Conservation (phyloP, 2,329 filamentous ascomycete genomes). For the Botryotinia narcissicola region DNA sequence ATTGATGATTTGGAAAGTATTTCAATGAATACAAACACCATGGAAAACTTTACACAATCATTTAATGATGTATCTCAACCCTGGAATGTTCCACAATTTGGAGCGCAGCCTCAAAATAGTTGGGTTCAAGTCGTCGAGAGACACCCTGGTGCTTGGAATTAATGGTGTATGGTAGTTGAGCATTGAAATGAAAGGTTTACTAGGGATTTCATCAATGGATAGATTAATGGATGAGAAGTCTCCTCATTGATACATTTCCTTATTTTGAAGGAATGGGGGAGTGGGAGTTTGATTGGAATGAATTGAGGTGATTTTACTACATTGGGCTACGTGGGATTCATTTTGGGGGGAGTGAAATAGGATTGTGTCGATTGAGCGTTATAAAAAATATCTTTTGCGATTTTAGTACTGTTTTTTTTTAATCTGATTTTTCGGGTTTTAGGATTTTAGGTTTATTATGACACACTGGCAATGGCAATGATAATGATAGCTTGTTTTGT, state of each 20-base stretch:
- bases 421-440: not conserved
- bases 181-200: not conserved
- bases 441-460: not conserved
- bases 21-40: conserved; percentile 19
- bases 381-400: not conserved
- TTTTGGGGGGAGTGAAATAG: not conserved
- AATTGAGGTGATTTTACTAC: not conserved
- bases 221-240: not conserved
- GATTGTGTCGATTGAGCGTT: not conserved
- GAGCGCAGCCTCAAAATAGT: not conserved
- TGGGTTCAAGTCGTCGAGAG: not conserved
- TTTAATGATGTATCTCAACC: conserved; percentile 8
- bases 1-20: conserved; percentile 19
- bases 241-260: not conserved
- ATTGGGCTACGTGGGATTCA: not conserved
- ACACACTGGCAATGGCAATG: not conserved
- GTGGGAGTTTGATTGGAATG: conserved; percentile 2
- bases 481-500: conserved; percentile 3
- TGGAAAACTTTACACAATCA: conserved; percentile 19
- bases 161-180: not conserved
- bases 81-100: conserved; percentile 14
- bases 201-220: not conserved
- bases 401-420: not conserved
- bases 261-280: not conserved
- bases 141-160: conserved; percentile 4